A percentile compares a stretch with the other conserved stretches of the same genome.
phyloP scores from a whole-genome alignment of 768 basidiomycete genomes.

The Xerocomellus chrysenteron region DNA sequence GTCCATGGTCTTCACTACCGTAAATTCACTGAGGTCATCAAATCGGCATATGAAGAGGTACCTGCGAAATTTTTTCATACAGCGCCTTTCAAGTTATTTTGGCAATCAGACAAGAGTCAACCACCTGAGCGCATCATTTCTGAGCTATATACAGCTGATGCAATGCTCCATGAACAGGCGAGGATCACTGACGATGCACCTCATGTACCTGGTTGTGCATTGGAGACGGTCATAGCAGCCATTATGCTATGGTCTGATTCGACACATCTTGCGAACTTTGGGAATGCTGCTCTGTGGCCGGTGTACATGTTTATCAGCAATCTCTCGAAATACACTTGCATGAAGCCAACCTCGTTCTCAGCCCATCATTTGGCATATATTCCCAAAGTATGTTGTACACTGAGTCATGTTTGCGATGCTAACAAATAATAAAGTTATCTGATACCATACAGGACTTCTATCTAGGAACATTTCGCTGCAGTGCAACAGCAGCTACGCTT shows the following conservation, averaged over 20 bases:
- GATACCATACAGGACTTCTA: not conserved
- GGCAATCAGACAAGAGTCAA: not conserved
- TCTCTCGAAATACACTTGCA: conserved; percentile 2
- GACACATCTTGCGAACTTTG: conserved; percentile 24
- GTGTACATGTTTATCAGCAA: conserved; percentile 9
- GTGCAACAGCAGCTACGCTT: not conserved
- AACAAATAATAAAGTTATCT: not conserved
- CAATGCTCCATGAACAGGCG: not conserved
- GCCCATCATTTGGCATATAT: conserved; percentile 2
- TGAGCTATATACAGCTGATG: not conserved
- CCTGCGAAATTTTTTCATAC: conserved; percentile 15
- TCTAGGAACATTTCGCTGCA: not conserved
- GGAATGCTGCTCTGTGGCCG: conserved; percentile 13
- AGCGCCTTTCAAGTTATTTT: conserved; percentile 17
- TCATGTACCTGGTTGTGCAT: not conserved
- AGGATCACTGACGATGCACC: not conserved
- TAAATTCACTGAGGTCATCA: conserved; percentile 24
- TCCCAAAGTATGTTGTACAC: not conserved
- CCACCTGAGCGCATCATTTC: not conserved
- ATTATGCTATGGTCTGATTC: conserved; percentile 29
- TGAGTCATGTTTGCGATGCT: not conserved
- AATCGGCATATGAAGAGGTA: conserved; percentile 18
- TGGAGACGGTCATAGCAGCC: conserved; percentile 1
- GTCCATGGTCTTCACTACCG: conserved; percentile 28
- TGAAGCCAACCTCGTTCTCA: not conserved